Conservation (phyloP, 768 basidiomycete species). For the Dioszegia hungarica region DNA sequence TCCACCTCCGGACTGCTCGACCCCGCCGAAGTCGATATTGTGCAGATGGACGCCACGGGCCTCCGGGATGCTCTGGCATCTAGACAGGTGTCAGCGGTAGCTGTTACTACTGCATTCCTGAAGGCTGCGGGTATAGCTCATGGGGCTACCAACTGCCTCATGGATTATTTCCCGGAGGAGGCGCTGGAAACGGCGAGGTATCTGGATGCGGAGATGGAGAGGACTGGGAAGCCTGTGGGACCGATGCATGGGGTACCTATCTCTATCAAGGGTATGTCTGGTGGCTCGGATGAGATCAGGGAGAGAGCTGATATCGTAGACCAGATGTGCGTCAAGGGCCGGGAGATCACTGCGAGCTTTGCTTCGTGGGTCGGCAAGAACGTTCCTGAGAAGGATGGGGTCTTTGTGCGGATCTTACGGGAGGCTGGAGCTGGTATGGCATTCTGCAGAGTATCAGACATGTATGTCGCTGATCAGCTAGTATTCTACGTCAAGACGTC, state of each 20-base stretch:
- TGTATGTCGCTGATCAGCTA: slow-evolving; percentile 5
- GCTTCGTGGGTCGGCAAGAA: slow-evolving; percentile 13
- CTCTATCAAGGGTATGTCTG: slow-evolving; percentile 29
- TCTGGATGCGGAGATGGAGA: slow-evolving; percentile 21
- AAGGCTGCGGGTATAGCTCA: slow-evolving; percentile 30
- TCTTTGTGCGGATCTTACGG: slow-evolving; percentile 16
- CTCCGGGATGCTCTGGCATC: slow-evolving; percentile 18
- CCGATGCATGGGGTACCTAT: slow-evolving; percentile 37
- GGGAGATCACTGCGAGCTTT: slow-evolving; percentile 18
- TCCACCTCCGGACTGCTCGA: slow-evolving; percentile 1
- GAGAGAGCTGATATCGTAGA: slow-evolving; percentile 6
- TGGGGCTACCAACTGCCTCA: slow-evolving; percentile 43
- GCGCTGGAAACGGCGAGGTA: slow-evolving; percentile 19
- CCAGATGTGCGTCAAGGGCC: slow-evolving; percentile 42
- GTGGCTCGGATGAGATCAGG: not conserved
- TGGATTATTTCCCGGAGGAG: slow-evolving; percentile 21
- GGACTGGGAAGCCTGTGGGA: slow-evolving; percentile 22
- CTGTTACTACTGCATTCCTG: slow-evolving; percentile 24
- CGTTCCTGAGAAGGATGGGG: slow-evolving; percentile 12
- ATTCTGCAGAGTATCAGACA: not conserved
- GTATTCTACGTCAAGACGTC: slow-evolving; percentile 35
- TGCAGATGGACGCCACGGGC: slow-evolving; percentile 14
- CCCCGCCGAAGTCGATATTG: slow-evolving; percentile 12
- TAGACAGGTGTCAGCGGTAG: slow-evolving; percentile 6
- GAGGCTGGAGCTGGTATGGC: slow-evolving; percentile 22